phyloP scores from a whole-genome alignment of 345 rosid genomes.

The Tarenaya hassleriana region DNA sequence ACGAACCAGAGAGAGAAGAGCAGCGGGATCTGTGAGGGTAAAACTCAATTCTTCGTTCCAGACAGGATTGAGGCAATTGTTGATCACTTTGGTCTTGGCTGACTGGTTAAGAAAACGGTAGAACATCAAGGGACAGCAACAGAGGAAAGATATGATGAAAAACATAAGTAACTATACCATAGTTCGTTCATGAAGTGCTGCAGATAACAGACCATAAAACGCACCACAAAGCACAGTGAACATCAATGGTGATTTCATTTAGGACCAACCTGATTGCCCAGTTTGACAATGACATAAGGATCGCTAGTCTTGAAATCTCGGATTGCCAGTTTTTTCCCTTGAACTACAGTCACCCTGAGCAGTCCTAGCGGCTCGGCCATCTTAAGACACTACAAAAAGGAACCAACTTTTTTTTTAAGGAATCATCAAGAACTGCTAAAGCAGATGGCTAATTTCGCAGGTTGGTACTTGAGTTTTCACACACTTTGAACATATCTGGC shows the following conservation, averaged over 20 bases:
- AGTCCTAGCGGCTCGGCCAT: conserved; percentile 69
- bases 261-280: conserved; percentile 68
- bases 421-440: conserved; percentile 6
- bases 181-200: not conserved
- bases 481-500: not conserved
- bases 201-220: conserved; percentile 4
- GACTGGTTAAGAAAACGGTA: conserved; percentile 37
- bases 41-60: conserved; percentile 92
- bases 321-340: conserved; percentile 70
- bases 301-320: conserved; percentile 96
- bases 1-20: conserved; percentile 54
- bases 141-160: not conserved
- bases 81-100: conserved; percentile 86
- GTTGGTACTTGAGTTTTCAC: too few relatives aligned
- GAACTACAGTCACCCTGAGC: conserved; percentile 69
- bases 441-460: too few relatives aligned
- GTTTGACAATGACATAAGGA: conserved; percentile 88
- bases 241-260: not conserved
- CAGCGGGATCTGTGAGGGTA: conserved; percentile 63
- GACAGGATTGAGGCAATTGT: conserved; percentile 86
- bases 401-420: conserved; percentile 6
- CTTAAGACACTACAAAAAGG: conserved; percentile 16
- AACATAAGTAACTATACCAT: not conserved
- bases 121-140: conserved; percentile 19
- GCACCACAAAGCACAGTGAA: not conserved